Conservation (phyloP, 208 protist genomes). For the Leishmania arabica region DNA sequence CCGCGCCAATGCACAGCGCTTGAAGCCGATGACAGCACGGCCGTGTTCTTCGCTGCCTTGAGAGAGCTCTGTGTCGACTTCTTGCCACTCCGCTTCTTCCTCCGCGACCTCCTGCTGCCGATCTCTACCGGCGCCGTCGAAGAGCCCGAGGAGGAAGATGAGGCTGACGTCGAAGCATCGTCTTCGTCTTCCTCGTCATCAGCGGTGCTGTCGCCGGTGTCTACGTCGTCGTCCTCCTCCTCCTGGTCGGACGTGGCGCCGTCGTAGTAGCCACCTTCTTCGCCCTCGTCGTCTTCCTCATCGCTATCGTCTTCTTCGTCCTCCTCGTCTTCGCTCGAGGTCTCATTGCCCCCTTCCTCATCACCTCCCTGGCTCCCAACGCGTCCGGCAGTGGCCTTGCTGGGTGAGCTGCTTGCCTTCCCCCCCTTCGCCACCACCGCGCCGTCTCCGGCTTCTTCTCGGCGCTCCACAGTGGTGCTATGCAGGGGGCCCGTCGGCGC, state of each 20-base stretch:
- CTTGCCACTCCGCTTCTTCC: background rate
- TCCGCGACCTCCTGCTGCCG: background rate
- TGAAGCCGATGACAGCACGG: background rate
- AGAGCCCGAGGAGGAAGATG: conserved; percentile 1
- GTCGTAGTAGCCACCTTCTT: conserved; percentile 29
- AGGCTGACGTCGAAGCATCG: conserved; percentile 7
- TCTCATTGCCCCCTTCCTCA: conserved; percentile 31
- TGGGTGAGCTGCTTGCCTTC: background rate
- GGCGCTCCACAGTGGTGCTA: background rate
- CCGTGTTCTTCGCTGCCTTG: background rate
- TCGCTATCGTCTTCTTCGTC: conserved; percentile 20
- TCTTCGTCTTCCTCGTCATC: conserved; percentile 24
- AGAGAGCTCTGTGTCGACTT: background rate
- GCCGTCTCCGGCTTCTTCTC: background rate
- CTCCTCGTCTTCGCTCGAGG: conserved; percentile 12
- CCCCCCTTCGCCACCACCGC: background rate
- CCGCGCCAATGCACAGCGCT: background rate
- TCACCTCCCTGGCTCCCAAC: conserved; percentile 15
- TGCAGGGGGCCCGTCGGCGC: background rate
- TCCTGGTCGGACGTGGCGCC: background rate
- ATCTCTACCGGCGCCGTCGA: background rate
- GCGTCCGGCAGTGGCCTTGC: conserved; percentile 13
- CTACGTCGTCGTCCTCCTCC: conserved; percentile 18
- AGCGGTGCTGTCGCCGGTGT: conserved; percentile 22
- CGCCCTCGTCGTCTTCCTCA: conserved; percentile 23